A percentile compares a stretch with the other conserved stretches of the same genome.
Conservation (phyloP, 2,329 filamentous ascomycete genomes). For the Diaporthe humulicola region DNA sequence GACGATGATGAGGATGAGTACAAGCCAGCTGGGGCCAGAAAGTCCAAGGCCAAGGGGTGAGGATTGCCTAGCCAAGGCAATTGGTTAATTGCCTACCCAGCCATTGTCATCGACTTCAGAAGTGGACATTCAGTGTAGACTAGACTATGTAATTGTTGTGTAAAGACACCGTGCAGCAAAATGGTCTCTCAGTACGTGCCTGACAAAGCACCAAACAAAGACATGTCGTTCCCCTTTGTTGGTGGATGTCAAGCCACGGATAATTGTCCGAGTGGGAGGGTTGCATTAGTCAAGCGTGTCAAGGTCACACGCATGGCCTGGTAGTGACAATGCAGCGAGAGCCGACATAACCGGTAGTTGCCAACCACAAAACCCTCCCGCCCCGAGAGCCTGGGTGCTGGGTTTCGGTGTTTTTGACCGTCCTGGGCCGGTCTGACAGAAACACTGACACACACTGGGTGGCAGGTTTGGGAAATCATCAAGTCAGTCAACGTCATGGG, state of each 20-base stretch:
- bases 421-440: background rate
- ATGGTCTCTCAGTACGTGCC: background rate
- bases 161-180: background rate
- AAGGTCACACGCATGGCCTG: background rate
- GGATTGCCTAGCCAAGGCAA: background rate
- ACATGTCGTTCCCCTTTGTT: background rate
- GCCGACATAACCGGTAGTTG: conserved; percentile 13
- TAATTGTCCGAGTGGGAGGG: conserved; percentile 10
- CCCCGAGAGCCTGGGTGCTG: background rate
- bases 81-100: background rate
- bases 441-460: too few species aligned
- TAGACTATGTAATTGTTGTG: background rate
- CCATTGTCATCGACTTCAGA: background rate
- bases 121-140: background rate
- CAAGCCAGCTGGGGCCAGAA: background rate
- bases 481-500: conserved; percentile 26
- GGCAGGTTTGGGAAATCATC: background rate
- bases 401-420: background rate
- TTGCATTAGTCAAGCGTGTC: conserved; percentile 24
- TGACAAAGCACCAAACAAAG: background rate
- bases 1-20: background rate
- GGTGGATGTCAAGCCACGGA: background rate
- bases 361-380: background rate
- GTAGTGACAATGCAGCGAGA: background rate
- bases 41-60: background rate